These are phyloP conservation scores for Botryotinia calthae DNA, from an alignment of 2,329 filamentous ascomycete species.

Conservation along the genomic window DNA sequence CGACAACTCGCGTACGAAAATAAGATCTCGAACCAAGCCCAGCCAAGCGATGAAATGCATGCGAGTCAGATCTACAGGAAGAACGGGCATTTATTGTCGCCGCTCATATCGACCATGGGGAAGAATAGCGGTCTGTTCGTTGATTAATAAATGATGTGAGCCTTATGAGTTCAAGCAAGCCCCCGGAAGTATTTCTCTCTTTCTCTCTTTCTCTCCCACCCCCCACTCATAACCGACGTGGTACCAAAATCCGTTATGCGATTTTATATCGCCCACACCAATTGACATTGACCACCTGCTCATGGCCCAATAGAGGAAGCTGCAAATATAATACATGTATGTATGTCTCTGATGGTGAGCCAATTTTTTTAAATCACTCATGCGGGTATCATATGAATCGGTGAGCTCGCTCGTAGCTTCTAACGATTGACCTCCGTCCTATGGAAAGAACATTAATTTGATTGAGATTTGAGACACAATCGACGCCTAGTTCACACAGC, in stretches of 20 bases:
- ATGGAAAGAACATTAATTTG: background rate
- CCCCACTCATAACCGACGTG: background rate
- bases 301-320: background rate
- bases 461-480: background rate
- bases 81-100: background rate
- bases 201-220: background rate
- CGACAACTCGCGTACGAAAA: background rate
- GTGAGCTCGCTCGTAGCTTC: background rate
- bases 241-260: background rate
- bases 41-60: background rate
- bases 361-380: background rate
- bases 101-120: background rate
- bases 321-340: background rate
- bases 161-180: background rate
- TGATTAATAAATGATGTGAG: background rate
- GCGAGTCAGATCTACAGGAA: background rate
- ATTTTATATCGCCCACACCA: background rate
- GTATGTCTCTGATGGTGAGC: background rate
- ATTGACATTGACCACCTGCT: conserved; percentile 2
- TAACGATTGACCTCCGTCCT: too few relatives aligned
- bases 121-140: conserved; percentile 11
- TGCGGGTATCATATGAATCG: background rate
- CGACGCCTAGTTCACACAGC: background rate
- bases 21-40: background rate
- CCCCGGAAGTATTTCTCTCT: background rate